Evolutionary conservation across 192 early-diverging fungal genomes (phyloP).

Genomic region (Linnemannia schmuckeri): DNA sequence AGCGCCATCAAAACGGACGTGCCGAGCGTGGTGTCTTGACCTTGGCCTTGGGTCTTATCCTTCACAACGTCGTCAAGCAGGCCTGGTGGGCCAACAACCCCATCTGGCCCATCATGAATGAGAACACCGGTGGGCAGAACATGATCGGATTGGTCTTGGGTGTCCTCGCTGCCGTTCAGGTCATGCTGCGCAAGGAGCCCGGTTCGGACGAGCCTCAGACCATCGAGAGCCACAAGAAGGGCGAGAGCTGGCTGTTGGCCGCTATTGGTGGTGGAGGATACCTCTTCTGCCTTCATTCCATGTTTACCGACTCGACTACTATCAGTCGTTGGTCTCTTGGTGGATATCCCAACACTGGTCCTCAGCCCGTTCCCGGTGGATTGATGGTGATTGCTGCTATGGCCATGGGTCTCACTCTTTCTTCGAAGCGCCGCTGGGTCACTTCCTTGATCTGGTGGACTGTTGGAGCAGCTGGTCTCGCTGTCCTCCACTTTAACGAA

Average conservation of each 20-base stretch:
- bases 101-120: constrained; percentile 87
- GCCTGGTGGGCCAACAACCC: constrained; percentile 86
- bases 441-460: constrained; percentile 70
- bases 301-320: constrained; percentile 82
- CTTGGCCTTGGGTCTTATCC: constrained; percentile 77
- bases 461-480: constrained; percentile 66
- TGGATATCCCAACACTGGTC: constrained; percentile 82
- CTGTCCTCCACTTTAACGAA: constrained; percentile 67
- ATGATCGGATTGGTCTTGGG: constrained; percentile 72
- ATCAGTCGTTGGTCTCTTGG: constrained; percentile 81
- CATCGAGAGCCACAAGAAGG: constrained; percentile 17
- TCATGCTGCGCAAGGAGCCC: constrained; percentile 62
- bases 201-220: constrained; percentile 28
- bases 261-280: constrained; percentile 74
- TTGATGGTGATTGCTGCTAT: constrained; percentile 71
- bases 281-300: constrained; percentile 80
- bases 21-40: constrained; percentile 74
- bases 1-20: constrained; percentile 62
- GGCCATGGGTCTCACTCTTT: constrained; percentile 67
- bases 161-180: constrained; percentile 69
- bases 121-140: constrained; percentile 79
- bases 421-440: constrained; percentile 59
- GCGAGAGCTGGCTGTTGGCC: constrained; percentile 62
- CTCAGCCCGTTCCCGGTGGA: constrained; percentile 81
- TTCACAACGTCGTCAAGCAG: constrained; percentile 78